These are phyloP conservation scores for Neoscytalidium dimidiatum DNA, from an alignment of 2,329 filamentous ascomycete genomes.

Conservation along the genomic window DNA sequence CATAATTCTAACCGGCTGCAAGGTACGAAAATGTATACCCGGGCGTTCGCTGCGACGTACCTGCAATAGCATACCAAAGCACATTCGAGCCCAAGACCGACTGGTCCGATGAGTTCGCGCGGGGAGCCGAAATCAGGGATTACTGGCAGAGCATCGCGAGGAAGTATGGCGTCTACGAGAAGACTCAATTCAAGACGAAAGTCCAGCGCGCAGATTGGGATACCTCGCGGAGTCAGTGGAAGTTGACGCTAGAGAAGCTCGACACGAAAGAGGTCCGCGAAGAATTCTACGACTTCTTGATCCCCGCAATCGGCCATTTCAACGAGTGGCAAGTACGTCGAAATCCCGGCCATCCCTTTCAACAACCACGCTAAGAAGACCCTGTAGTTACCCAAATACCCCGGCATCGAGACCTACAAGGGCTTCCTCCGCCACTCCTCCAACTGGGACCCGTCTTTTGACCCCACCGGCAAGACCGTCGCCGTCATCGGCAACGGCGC, in stretches of 20 bases:
- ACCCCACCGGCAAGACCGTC: conserved; percentile 58
- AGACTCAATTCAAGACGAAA: conserved; percentile 57
- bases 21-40: conserved; percentile 56
- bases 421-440: conserved; percentile 62
- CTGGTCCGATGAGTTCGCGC: conserved; percentile 69
- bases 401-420: conserved; percentile 57
- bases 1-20: conserved; percentile 3
- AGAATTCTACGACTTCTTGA: conserved; percentile 60
- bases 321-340: conserved; percentile 46
- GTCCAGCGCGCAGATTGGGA: conserved; percentile 62
- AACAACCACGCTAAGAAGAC: neutral
- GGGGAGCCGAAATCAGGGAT: conserved; percentile 65
- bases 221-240: conserved; percentile 56
- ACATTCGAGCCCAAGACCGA: conserved; percentile 68
- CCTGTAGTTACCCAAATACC: conserved; percentile 58
- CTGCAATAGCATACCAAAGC: conserved; percentile 69
- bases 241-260: conserved; percentile 52
- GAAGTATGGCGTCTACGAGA: conserved; percentile 66
- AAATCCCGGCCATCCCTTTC: fast-evolving
- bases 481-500: conserved; percentile 67
- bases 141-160: conserved; percentile 66
- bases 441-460: conserved; percentile 58
- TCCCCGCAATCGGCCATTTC: conserved; percentile 66
- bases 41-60: conserved; percentile 68
- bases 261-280: conserved; percentile 39